phyloP scores from a whole-genome alignment of 106 monocot genomes.

The Triglochin maritima region DNA sequence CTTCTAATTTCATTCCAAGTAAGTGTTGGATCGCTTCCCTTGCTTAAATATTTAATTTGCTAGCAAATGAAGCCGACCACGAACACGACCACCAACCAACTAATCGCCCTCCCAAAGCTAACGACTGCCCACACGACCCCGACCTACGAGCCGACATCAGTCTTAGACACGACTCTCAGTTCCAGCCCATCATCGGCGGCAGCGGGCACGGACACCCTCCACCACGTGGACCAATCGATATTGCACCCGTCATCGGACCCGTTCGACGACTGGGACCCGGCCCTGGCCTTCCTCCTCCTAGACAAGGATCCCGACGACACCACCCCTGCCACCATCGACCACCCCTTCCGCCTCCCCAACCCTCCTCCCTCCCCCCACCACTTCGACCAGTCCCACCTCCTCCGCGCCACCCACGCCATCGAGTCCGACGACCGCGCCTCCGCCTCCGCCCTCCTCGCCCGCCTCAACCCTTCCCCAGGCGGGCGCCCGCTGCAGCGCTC shows the following conservation, averaged over 20 bases:
- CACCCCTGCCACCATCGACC: neutral
- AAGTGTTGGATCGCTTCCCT: too few species aligned
- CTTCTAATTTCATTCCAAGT: too few species aligned
- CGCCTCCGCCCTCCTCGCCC: conserved; percentile 49
- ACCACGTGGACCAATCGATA: neutral
- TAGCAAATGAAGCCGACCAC: conserved; percentile 6
- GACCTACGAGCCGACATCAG: conserved; percentile 60
- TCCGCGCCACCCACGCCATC: conserved; percentile 34
- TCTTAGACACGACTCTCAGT: conserved; percentile 57
- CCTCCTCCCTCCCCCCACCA: neutral
- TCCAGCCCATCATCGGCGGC: conserved; percentile 30
- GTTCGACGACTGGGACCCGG: conserved; percentile 35
- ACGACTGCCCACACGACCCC: neutral
- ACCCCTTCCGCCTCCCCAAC: conserved; percentile 1
- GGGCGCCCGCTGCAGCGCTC: conserved; percentile 46
- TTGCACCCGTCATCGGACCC: conserved; percentile 1
- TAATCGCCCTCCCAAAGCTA: conserved; percentile 6
- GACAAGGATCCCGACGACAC: conserved; percentile 4
- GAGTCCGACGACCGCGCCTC: conserved; percentile 33
- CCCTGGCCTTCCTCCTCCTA: conserved; percentile 23
- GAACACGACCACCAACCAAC: neutral
- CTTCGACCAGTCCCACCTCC: conserved; percentile 20
- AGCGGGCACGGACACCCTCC: conserved; percentile 15
- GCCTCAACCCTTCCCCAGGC: conserved; percentile 46
- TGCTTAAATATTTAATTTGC: too few species aligned